Percentiles rank a stretch among this genome's conserved stretches.
phyloP scores from a whole-genome alignment of 2,329 filamentous ascomycete genomes.

The Ascochyta viciae-villosae region DNA sequence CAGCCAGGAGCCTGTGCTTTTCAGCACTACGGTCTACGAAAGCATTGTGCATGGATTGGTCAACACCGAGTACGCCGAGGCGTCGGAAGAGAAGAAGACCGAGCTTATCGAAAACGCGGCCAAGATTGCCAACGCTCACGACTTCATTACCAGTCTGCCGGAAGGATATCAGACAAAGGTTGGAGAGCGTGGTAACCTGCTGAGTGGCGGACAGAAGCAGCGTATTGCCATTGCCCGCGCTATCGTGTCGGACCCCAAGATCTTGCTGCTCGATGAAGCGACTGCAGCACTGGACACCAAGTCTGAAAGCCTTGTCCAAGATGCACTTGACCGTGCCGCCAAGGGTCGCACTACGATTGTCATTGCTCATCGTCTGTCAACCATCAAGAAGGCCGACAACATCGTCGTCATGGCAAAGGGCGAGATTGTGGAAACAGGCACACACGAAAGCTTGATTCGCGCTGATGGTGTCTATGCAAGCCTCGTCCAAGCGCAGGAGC shows the following conservation, averaged over 20 bases:
- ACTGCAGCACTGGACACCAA: slow-evolving; percentile 94
- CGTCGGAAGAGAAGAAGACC: slow-evolving; percentile 68
- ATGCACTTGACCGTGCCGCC: slow-evolving; percentile 84
- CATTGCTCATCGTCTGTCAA: slow-evolving; percentile 93
- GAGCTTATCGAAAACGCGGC: slow-evolving; percentile 81
- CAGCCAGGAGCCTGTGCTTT: slow-evolving; percentile 90
- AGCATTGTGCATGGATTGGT: slow-evolving; percentile 93
- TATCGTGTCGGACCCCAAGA: slow-evolving; percentile 88
- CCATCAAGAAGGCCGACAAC: slow-evolving; percentile 92
- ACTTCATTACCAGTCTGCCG: slow-evolving; percentile 82
- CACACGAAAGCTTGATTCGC: slow-evolving; percentile 79
- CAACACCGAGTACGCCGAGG: slow-evolving; percentile 77
- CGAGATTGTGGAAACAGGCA: slow-evolving; percentile 90
- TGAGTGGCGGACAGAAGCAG: slow-evolving; percentile 96
- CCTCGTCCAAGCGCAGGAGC: slow-evolving; percentile 84
- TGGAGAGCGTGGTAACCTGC: slow-evolving; percentile 90
- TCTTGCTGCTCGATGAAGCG: slow-evolving; percentile 92
- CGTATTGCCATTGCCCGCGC: slow-evolving; percentile 93
- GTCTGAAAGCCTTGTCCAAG: slow-evolving; percentile 92
- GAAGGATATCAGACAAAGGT: slow-evolving; percentile 93
- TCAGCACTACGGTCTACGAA: slow-evolving; percentile 84
- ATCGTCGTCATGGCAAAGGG: slow-evolving; percentile 92
- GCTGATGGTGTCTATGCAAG: slow-evolving; percentile 77
- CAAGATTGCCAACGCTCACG: slow-evolving; percentile 90
- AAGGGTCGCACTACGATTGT: slow-evolving; percentile 91